Evolutionary conservation across 768 basidiomycete genomes (phyloP).

Genomic region (Steccherinum ochraceum): DNA sequence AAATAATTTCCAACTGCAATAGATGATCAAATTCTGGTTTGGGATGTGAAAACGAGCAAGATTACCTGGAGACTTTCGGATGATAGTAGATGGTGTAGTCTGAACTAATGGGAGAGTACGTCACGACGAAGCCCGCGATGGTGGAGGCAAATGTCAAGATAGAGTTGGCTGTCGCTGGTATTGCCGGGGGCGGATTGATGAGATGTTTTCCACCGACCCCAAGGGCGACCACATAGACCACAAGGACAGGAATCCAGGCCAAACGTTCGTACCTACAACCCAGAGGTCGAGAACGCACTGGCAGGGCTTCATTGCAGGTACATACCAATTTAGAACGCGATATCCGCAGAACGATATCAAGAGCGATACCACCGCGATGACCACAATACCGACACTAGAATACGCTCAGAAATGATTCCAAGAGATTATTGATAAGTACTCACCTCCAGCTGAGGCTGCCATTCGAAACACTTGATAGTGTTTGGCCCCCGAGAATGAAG

Average conservation of each 20-base stretch:
- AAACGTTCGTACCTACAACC: constrained; percentile 63
- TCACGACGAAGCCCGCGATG: constrained; percentile 68
- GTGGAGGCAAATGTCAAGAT: constrained; percentile 65
- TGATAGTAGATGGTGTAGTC: constrained; percentile 74
- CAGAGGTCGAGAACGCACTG: background rate
- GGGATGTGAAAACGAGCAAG: background rate
- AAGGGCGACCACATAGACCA: constrained; percentile 64
- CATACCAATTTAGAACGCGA: constrained; percentile 52
- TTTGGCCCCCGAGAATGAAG: constrained; percentile 58
- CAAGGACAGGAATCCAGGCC: constrained; percentile 73
- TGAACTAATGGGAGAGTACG: constrained; percentile 53
- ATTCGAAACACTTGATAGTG: constrained; percentile 43
- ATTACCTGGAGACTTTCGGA: constrained; percentile 53
- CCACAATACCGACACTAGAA: constrained; percentile 67
- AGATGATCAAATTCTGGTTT: background rate
- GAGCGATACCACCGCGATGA: constrained; percentile 65
- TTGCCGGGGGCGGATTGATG: constrained; percentile 36
- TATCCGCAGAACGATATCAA: constrained; percentile 63
- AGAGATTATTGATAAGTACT: constrained; percentile 9
- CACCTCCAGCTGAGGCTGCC: constrained; percentile 46
- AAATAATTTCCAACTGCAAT: constrained; percentile 57
- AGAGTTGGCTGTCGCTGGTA: constrained; percentile 46
- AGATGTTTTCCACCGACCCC: constrained; percentile 74
- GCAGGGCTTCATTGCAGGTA: background rate
- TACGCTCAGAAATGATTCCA: background rate